A percentile compares a stretch with the other conserved stretches of the same genome.
phyloP scores from a whole-genome alignment of 2,329 filamentous ascomycete species.

The Fusarium burgessii region DNA sequence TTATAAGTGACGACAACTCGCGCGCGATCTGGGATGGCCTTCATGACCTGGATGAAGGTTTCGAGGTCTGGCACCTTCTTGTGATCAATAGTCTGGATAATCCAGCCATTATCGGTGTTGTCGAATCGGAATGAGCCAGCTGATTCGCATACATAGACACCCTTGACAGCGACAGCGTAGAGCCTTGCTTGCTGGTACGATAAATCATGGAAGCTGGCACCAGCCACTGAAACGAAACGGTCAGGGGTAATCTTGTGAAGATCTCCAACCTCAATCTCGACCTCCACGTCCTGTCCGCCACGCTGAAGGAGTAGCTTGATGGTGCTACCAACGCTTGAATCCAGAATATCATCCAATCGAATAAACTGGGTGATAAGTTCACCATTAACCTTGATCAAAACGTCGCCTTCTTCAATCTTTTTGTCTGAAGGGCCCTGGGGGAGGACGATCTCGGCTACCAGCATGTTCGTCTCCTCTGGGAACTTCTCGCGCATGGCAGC shows the following conservation, averaged over 20 bases:
- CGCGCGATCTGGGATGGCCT: slow-evolving; percentile 82
- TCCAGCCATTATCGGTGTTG: slow-evolving; percentile 89
- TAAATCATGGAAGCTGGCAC: slow-evolving; percentile 93
- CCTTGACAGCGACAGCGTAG: slow-evolving; percentile 91
- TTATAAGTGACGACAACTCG: slow-evolving; percentile 96
- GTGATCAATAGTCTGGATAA: slow-evolving; percentile 92
- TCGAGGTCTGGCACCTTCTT: slow-evolving; percentile 89
- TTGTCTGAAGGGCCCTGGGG: slow-evolving; percentile 88
- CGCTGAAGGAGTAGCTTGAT: slow-evolving; percentile 87
- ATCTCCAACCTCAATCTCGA: slow-evolving; percentile 87
- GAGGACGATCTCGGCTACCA: slow-evolving; percentile 94
- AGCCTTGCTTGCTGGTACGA: slow-evolving; percentile 98
- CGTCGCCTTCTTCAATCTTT: slow-evolving; percentile 93
- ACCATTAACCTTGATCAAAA: slow-evolving; percentile 92
- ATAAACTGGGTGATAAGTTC: slow-evolving; percentile 95
- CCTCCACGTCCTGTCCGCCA: slow-evolving; percentile 86
- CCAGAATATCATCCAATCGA: slow-evolving; percentile 88
- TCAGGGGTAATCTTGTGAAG: slow-evolving; percentile 95
- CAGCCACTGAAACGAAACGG: slow-evolving; percentile 93
- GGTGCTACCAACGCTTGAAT: slow-evolving; percentile 84
- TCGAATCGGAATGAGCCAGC: slow-evolving; percentile 96
- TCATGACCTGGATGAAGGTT: slow-evolving; percentile 91
- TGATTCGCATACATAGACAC: slow-evolving; percentile 95
- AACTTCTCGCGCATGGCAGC: slow-evolving; percentile 84
- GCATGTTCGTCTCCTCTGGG: slow-evolving; percentile 94